These are phyloP conservation scores for Podaxis sp. DNA, from an alignment of 768 basidiomycete species.

Conservation along the genomic window DNA sequence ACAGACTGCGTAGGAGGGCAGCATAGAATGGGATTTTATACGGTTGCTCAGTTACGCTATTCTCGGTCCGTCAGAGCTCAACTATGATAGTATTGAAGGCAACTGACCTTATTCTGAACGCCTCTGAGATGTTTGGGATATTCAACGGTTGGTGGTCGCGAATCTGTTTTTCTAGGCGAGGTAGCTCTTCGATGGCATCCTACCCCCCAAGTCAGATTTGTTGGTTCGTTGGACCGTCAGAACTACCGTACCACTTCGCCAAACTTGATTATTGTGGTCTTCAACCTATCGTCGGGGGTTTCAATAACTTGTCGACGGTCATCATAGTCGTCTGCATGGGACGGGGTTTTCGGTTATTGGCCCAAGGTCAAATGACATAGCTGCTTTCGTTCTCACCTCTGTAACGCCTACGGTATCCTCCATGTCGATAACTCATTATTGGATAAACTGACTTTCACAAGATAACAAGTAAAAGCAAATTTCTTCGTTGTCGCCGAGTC, in stretches of 20 bases:
- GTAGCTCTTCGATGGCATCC: slow-evolving; percentile 73
- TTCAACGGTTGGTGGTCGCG: slow-evolving; percentile 57
- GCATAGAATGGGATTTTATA: slow-evolving; percentile 93
- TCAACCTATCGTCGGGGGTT: slow-evolving; percentile 72
- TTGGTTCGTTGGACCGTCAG: not conserved
- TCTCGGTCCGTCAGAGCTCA: slow-evolving; percentile 14
- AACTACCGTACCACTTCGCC: slow-evolving; percentile 73
- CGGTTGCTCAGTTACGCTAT: slow-evolving; percentile 86
- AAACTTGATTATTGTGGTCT: slow-evolving; percentile 63
- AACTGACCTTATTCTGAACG: slow-evolving; percentile 67
- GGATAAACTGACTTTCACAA: slow-evolving; percentile 4
- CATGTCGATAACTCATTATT: slow-evolving; percentile 14
- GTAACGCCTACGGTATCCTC: slow-evolving; percentile 15
- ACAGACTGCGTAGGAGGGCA: slow-evolving; percentile 70
- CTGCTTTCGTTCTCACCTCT: slow-evolving; percentile 12
- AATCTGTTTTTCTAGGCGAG: slow-evolving; percentile 64
- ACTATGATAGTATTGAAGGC: not conserved
- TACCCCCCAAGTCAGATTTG: slow-evolving; percentile 26
- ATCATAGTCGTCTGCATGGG: slow-evolving; percentile 60
- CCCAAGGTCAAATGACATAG: slow-evolving; percentile 2
- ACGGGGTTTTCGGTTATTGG: slow-evolving; percentile 10
- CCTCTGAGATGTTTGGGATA: slow-evolving; percentile 68
- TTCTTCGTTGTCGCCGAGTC: slow-evolving; percentile 10
- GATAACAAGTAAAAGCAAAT: slow-evolving; percentile 4
- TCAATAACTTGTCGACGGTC: slow-evolving; percentile 65